phyloP scores from a whole-genome alignment of 2,329 filamentous ascomycete genomes.

The Rhynchosporium agropyri region DNA sequence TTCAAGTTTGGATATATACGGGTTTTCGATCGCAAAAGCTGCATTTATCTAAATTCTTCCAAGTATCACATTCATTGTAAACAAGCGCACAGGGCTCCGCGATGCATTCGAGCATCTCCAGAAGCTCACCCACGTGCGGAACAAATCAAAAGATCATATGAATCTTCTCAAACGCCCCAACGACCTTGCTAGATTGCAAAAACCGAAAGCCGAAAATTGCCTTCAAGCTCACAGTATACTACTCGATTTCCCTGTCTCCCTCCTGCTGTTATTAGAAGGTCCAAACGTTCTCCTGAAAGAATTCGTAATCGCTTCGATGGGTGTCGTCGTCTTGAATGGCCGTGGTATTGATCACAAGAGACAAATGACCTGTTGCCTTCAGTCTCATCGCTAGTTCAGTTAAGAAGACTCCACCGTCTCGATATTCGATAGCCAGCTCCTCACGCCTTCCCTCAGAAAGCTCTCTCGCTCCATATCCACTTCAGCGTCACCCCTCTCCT shows the following conservation, averaged over 20 bases:
- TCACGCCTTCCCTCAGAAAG: slow-evolving; percentile 59
- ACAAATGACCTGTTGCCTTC: slow-evolving; percentile 13
- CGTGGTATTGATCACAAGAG: slow-evolving; percentile 21
- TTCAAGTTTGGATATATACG: too few relatives aligned
- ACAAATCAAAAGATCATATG: neutral
- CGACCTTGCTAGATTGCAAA: slow-evolving; percentile 24
- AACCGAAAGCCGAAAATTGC: neutral
- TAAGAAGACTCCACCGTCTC: slow-evolving; percentile 40
- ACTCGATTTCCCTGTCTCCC: neutral
- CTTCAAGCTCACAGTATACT: neutral
- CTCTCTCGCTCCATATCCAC: slow-evolving; percentile 43
- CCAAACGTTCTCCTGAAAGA: neutral
- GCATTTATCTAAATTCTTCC: neutral
- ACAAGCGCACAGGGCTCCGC: neutral
- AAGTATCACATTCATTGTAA: neutral
- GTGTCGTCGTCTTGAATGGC: slow-evolving; percentile 26
- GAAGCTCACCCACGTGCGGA: neutral
- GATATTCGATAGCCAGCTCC: slow-evolving; percentile 55
- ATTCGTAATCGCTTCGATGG: slow-evolving; percentile 15
- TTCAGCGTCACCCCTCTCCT: slow-evolving; percentile 26
- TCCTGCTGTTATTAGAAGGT: slow-evolving; percentile 24
- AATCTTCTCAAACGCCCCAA: slow-evolving; percentile 20
- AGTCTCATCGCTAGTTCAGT: neutral
- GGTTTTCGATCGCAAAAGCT: neutral
- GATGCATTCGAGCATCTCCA: neutral